phyloP scores from a whole-genome alignment of 345 rosid species.

The Citrus sp. region DNA sequence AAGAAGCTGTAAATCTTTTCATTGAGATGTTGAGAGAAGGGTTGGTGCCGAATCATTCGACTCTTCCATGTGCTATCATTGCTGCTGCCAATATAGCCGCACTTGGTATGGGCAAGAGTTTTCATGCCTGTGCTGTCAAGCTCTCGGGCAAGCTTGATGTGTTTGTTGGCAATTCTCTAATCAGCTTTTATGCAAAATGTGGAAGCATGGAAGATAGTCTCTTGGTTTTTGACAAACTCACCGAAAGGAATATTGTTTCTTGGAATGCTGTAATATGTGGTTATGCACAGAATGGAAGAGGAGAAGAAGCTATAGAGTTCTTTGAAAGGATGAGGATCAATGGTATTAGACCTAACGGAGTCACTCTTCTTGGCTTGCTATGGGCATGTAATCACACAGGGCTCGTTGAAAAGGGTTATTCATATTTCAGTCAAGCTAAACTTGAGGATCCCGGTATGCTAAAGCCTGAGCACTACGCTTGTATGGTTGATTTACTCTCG shows the following conservation, averaged over 20 bases:
- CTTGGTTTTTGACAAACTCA: conserved; percentile 42
- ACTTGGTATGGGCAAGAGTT: conserved; percentile 62
- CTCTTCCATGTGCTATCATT: conserved; percentile 53
- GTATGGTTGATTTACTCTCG: conserved; percentile 79
- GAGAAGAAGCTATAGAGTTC: conserved; percentile 55
- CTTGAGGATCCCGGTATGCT: conserved; percentile 32
- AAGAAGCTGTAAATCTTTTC: conserved; percentile 72
- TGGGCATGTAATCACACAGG: conserved; percentile 87
- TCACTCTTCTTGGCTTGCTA: conserved; percentile 61
- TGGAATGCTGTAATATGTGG: conserved; percentile 85
- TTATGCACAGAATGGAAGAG: conserved; percentile 76
- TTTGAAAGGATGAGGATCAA: conserved; percentile 42
- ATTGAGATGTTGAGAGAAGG: conserved; percentile 66
- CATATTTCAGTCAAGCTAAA: conserved; percentile 49
- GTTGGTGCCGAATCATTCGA: conserved; percentile 43
- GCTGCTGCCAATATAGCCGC: conserved; percentile 71
- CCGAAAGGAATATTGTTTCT: conserved; percentile 42
- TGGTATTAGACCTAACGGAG: conserved; percentile 52
- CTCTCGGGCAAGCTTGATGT: conserved; percentile 34
- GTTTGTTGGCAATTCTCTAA: conserved; percentile 57
- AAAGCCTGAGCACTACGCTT: conserved; percentile 69
- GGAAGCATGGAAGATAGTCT: conserved; percentile 75
- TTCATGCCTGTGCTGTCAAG: conserved; percentile 69
- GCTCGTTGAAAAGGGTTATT: conserved; percentile 56
- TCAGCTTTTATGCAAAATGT: conserved; percentile 79